Conservation (phyloP, 2,329 filamentous ascomycete genomes). For the Sporothrix brunneoviolacea region DNA sequence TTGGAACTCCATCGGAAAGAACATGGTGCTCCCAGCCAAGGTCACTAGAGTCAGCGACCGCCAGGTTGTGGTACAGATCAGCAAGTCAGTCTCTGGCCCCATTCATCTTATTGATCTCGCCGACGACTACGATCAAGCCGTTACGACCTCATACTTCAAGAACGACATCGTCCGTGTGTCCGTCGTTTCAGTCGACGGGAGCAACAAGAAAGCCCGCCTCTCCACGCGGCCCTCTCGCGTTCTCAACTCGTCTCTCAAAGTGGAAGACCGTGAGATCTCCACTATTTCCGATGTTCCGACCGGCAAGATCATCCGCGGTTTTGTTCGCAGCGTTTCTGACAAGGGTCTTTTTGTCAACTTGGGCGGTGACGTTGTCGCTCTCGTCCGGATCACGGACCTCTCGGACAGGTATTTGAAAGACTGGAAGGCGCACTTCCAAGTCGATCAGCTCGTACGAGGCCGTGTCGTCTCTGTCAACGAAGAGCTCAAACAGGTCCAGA, state of each 20-base stretch:
- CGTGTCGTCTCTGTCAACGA: conserved; percentile 69
- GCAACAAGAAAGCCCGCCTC: conserved; percentile 77
- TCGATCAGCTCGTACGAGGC: conserved; percentile 86
- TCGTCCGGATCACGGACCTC: conserved; percentile 79
- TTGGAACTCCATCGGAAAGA: conserved; percentile 65
- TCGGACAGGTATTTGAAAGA: conserved; percentile 90
- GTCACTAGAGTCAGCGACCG: conserved; percentile 82
- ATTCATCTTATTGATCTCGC: conserved; percentile 76
- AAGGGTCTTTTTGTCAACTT: conserved; percentile 84
- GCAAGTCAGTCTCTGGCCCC: conserved; percentile 69
- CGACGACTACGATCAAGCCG: conserved; percentile 79
- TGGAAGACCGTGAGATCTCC: conserved; percentile 75
- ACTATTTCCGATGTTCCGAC: conserved; percentile 63
- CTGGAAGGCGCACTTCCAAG: conserved; percentile 83
- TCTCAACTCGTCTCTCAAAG: conserved; percentile 72
- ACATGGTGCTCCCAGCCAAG: conserved; percentile 74
- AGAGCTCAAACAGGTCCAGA: conserved; percentile 64
- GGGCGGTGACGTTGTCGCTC: conserved; percentile 72
- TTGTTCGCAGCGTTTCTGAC: conserved; percentile 83
- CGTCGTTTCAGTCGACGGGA: conserved; percentile 68
- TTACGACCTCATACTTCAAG: conserved; percentile 68
- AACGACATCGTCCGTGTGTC: conserved; percentile 86
- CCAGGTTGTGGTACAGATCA: conserved; percentile 78
- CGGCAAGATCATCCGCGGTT: conserved; percentile 80
- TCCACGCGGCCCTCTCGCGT: conserved; percentile 84